phyloP scores from a whole-genome alignment of 139 green algal genomes.

The Tetradesmus lagerheimii region DNA sequence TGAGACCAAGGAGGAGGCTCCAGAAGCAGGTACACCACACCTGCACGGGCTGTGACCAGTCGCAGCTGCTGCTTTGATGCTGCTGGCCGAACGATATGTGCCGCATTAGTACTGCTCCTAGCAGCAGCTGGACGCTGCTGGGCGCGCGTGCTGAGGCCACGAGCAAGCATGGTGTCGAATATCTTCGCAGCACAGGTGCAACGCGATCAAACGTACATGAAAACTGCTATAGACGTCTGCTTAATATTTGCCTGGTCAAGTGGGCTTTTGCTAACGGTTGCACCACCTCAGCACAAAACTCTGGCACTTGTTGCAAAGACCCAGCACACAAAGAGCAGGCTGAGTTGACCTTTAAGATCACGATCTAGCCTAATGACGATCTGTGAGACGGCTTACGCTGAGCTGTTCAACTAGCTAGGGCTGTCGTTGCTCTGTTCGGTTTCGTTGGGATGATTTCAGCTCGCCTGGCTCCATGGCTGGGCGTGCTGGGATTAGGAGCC shows the following conservation, averaged over 20 bases:
- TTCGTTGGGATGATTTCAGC: constrained; percentile 25
- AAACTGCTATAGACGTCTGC: too few species aligned
- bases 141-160: background rate
- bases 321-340: background rate
- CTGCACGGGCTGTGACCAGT: background rate
- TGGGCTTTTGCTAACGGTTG: too few species aligned
- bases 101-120: background rate
- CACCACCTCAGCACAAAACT: background rate
- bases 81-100: background rate
- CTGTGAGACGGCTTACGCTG: background rate
- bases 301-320: background rate
- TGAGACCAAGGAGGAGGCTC: background rate
- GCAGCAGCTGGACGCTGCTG: background rate
- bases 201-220: too few species aligned
- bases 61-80: background rate
- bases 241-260: too few species aligned
- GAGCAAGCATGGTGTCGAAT: background rate
- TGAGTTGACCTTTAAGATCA: background rate
- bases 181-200: background rate
- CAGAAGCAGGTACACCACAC: background rate
- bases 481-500: constrained; percentile 29
- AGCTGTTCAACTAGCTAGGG: background rate
- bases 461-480: background rate
- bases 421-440: background rate
- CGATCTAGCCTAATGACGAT: background rate